phyloP scores from a whole-genome alignment of 2,329 filamentous ascomycete genomes.

The Penicillium occitanis region DNA sequence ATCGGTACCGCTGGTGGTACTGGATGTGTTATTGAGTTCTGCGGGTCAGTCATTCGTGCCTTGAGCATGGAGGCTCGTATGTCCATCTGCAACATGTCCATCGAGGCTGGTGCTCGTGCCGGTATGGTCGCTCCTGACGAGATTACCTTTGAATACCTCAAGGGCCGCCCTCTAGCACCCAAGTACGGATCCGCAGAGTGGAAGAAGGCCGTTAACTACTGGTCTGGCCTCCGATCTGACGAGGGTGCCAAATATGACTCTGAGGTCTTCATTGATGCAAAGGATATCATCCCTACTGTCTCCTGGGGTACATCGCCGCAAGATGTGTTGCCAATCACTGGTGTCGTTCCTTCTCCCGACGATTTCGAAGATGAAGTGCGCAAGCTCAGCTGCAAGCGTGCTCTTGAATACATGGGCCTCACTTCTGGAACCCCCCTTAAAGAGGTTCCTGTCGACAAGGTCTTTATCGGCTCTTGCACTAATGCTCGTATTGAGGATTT shows the following conservation, averaged over 20 bases:
- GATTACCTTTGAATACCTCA: conserved; percentile 91
- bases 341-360: conserved; percentile 83
- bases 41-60: conserved; percentile 83
- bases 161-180: conserved; percentile 84
- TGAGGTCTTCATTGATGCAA: conserved; percentile 84
- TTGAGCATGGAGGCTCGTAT: conserved; percentile 97
- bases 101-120: conserved; percentile 90
- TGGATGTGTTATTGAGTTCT: conserved; percentile 94
- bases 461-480: conserved; percentile 97
- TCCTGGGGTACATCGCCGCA: conserved; percentile 98
- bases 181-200: conserved; percentile 81
- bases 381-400: conserved; percentile 74
- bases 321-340: conserved; percentile 92
- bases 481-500: conserved; percentile 97
- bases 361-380: conserved; percentile 77
- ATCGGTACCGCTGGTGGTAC: conserved; percentile 96
- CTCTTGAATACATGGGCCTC: conserved; percentile 95
- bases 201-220: conserved; percentile 85
- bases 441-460: conserved; percentile 89
- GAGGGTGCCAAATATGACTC: conserved; percentile 85
- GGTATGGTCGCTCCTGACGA: conserved; percentile 97
- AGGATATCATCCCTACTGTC: conserved; percentile 89
- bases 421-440: conserved; percentile 83
- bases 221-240: conserved; percentile 82
- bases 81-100: conserved; percentile 99